phyloP scores from a whole-genome alignment of 331 rosid genomes.

The Rhamnella rubrinervis region DNA sequence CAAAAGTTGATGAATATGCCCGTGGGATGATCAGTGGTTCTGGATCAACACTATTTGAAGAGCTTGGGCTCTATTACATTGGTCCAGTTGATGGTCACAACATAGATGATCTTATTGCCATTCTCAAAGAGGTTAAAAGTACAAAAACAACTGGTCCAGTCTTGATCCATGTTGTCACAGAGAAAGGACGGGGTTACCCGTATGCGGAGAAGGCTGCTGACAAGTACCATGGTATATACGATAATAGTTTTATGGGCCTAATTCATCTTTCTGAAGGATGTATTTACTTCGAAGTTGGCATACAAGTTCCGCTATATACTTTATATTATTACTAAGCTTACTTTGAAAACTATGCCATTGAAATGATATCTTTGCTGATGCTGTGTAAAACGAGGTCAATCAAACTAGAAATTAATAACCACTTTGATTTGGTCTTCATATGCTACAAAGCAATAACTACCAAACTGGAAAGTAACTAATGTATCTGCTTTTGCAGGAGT shows the following conservation, averaged over 20 bases:
- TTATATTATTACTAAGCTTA: too few species aligned
- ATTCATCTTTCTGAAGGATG: not conserved
- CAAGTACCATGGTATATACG: conserved; percentile 79
- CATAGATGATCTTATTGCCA: conserved; percentile 81
- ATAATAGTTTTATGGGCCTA: not conserved
- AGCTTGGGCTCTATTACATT: conserved; percentile 95
- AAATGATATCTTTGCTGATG: not conserved
- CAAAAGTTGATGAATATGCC: conserved; percentile 95
- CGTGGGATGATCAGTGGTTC: conserved; percentile 99
- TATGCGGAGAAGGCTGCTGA: conserved; percentile 95
- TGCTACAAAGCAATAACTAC: not conserved
- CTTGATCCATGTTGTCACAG: conserved; percentile 83
- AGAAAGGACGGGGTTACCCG: conserved; percentile 97
- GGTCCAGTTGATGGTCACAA: conserved; percentile 99
- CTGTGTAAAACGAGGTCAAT: not conserved
- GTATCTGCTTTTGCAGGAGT: conserved; percentile 62
- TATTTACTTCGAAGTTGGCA: too few species aligned
- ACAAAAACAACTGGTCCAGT: conserved; percentile 91
- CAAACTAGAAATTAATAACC: not conserved
- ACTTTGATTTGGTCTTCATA: not conserved
- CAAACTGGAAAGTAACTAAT: not conserved
- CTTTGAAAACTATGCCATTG: not conserved
- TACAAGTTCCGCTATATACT: too few species aligned
- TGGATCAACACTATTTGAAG: conserved; percentile 90
- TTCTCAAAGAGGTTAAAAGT: conserved; percentile 82